Evolutionary conservation across 257 asterid species (phyloP).

Genomic region (Scutellaria barbata): DNA sequence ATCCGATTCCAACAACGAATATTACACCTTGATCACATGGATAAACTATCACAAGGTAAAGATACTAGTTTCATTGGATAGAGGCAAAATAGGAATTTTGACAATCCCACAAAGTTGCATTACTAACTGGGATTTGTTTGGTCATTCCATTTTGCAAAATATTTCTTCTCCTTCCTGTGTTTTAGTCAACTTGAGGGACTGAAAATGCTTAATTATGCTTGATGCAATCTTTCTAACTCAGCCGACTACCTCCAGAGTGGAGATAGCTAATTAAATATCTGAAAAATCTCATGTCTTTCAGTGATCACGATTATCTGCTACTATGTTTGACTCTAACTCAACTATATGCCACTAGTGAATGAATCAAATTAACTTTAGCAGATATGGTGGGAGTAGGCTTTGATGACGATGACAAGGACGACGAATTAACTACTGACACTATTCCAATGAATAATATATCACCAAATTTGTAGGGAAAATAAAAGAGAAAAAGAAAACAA

Average conservation of each 20-base stretch:
- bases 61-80: slow-evolving; percentile 8
- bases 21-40: slow-evolving; percentile 17
- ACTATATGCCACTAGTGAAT: slow-evolving; percentile 6
- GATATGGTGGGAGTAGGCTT: neutral
- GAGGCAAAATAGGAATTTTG: slow-evolving; percentile 6
- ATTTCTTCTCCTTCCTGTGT: too few relatives aligned
- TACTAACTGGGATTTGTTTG: neutral
- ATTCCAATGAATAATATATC: slow-evolving; percentile 14
- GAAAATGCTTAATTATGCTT: neutral
- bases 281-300: neutral
- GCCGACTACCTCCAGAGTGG: neutral
- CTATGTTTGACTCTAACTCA: neutral
- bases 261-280: neutral
- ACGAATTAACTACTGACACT: neutral
- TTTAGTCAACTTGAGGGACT: too few relatives aligned
- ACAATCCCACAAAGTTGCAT: neutral
- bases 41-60: slow-evolving; percentile 9
- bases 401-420: too few relatives aligned
- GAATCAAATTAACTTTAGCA: neutral
- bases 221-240: neutral
- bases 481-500: neutral
- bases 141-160: too few relatives aligned
- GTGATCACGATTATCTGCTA: neutral
- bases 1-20: slow-evolving; percentile 10
- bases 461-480: neutral